A percentile compares a stretch with the other conserved stretches of the same genome.
Conservation (phyloP, 2,329 filamentous ascomycete species). For the Penicillium paneum region DNA sequence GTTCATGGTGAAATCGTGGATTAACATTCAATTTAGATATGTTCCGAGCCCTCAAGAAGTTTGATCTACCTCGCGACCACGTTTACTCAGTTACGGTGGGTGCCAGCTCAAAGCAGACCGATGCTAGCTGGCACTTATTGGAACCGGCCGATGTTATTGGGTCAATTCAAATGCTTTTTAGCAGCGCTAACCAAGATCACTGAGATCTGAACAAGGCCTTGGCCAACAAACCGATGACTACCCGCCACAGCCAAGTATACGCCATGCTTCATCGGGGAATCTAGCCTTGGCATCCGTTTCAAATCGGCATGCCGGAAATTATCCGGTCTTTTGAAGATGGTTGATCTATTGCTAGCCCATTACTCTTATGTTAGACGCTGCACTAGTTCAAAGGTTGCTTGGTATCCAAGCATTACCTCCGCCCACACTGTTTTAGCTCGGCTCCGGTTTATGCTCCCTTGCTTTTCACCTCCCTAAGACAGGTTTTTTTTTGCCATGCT, state of each 20-base stretch:
- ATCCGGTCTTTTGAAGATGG: background rate
- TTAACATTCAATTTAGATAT: constrained; percentile 51
- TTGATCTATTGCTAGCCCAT: background rate
- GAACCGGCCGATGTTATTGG: constrained; percentile 87
- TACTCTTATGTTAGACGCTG: background rate
- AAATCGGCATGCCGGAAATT: background rate
- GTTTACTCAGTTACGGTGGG: constrained; percentile 92
- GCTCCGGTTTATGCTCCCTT: background rate
- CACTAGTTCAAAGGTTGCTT: background rate
- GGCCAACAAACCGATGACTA: background rate
- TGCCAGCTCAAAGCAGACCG: constrained; percentile 84
- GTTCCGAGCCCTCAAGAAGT: constrained; percentile 73
- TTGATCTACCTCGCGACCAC: constrained; percentile 58
- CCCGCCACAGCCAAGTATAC: background rate
- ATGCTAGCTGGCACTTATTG: constrained; percentile 84
- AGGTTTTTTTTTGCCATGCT: background rate
- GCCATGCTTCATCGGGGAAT: background rate
- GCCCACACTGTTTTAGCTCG: background rate
- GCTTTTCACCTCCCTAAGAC: background rate
- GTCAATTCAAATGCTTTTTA: constrained; percentile 54
- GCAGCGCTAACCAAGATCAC: constrained; percentile 33
- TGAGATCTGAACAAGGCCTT: constrained; percentile 6
- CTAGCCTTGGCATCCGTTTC: background rate
- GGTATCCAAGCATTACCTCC: background rate
- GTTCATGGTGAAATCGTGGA: background rate